Percentiles rank a stretch among this genome's conserved stretches.
Evolutionary conservation across 768 basidiomycete genomes (phyloP).

Genomic region (Agaricus blazei): DNA sequence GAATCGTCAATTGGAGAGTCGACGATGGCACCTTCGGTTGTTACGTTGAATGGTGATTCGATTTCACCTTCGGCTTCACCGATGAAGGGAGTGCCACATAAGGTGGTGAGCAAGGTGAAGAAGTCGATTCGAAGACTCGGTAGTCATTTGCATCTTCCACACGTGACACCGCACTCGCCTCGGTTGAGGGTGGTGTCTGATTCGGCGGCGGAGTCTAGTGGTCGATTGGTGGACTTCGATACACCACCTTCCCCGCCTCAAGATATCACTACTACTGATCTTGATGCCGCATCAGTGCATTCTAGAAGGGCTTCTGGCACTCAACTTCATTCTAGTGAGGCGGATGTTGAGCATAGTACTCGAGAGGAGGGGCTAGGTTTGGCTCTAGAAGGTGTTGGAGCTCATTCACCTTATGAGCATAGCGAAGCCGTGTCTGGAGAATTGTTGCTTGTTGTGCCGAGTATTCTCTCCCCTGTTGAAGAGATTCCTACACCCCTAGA

Average conservation of each 20-base stretch:
- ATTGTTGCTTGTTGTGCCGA: background rate
- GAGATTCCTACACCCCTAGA: background rate
- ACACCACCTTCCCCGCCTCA: constrained; percentile 21
- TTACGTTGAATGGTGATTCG: background rate
- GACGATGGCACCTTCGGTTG: constrained; percentile 2
- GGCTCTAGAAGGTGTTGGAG: background rate
- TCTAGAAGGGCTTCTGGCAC: no score
- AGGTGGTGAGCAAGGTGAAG: constrained; percentile 27
- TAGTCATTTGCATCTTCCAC: constrained; percentile 22
- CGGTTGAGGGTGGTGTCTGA: background rate
- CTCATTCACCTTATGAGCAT: no score
- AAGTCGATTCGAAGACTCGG: constrained; percentile 27
- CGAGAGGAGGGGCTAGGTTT: no score
- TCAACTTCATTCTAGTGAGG: no score
- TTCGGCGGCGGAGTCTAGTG: constrained; percentile 18
- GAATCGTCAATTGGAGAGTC: constrained; percentile 4
- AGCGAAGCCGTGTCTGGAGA: background rate
- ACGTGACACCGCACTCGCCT: constrained; percentile 23
- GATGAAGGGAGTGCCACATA: constrained; percentile 16
- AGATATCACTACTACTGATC: background rate
- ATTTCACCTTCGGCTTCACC: constrained; percentile 15
- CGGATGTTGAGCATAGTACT: no score
- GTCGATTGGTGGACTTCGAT: constrained; percentile 30
- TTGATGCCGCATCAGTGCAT: no score
- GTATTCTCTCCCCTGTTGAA: constrained; percentile 2